These are phyloP conservation scores for Linum trigynum DNA, from an alignment of 345 rosid species.

Conservation along the genomic window DNA sequence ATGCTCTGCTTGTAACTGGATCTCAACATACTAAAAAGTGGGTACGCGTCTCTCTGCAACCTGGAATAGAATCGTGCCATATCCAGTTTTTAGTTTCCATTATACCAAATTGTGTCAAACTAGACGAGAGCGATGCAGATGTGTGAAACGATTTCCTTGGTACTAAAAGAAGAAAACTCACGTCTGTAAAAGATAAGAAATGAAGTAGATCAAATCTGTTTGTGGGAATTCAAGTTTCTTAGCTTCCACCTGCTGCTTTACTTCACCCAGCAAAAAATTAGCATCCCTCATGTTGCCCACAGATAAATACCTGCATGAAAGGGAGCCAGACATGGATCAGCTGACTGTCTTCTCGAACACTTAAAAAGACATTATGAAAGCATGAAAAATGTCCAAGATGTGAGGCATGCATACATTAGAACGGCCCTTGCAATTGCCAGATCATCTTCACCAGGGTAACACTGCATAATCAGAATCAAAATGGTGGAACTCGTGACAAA, in stretches of 20 bases:
- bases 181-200: constrained; percentile 60
- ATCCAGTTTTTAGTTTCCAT: too few relatives aligned
- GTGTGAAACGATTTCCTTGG: background rate
- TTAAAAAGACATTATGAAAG: background rate
- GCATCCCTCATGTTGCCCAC: constrained; percentile 85
- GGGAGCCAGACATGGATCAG: constrained; percentile 4
- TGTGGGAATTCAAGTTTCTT: constrained; percentile 43
- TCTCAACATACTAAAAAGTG: constrained; percentile 84
- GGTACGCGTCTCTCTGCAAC: constrained; percentile 87
- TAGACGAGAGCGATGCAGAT: background rate
- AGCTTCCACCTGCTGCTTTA: constrained; percentile 55
- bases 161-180: constrained; percentile 22
- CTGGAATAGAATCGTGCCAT: constrained; percentile 25
- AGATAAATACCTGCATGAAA: constrained; percentile 54
- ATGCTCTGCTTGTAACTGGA: constrained; percentile 52
- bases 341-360: background rate
- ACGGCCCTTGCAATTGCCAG: constrained; percentile 74
- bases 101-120: background rate
- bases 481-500: constrained; percentile 5
- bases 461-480: constrained; percentile 42
- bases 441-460: constrained; percentile 99
- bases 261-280: constrained; percentile 61
- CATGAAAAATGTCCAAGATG: constrained; percentile 4
- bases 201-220: constrained; percentile 59
- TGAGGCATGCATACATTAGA: constrained; percentile 46